A percentile compares a stretch with the other conserved stretches of the same genome.
These are phyloP conservation scores for Penstemon eatonii DNA, from an alignment of 257 asterid species.

Conservation along the genomic window DNA sequence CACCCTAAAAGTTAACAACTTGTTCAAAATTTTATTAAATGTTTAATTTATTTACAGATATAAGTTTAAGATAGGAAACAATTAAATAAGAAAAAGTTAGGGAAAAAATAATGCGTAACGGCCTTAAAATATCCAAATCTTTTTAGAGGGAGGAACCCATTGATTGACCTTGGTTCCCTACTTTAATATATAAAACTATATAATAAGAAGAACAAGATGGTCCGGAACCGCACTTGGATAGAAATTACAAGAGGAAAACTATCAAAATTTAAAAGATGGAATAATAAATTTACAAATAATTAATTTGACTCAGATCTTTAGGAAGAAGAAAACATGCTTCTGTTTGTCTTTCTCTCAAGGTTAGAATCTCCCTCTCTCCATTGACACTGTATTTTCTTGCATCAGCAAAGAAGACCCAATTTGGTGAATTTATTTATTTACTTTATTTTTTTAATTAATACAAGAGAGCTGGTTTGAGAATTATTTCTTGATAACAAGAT, in stretches of 20 bases:
- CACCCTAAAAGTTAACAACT: conserved; percentile 52
- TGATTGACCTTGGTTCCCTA: conserved; percentile 77
- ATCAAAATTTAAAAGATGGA: conserved; percentile 54
- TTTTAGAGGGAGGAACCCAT: conserved; percentile 45
- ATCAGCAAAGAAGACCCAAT: conserved; percentile 58
- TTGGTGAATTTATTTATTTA: conserved; percentile 1
- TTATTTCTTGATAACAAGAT: too few species aligned
- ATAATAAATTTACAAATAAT: conserved; percentile 23
- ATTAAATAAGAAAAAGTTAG: neutral
- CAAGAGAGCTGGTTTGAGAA: too few species aligned
- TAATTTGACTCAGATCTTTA: conserved; percentile 70
- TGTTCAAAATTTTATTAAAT: conserved; percentile 24
- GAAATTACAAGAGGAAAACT: conserved; percentile 69
- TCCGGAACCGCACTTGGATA: conserved; percentile 43
- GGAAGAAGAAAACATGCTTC: conserved; percentile 60
- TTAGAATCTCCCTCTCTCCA: conserved; percentile 57
- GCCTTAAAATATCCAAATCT: conserved; percentile 30
- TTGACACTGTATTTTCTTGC: conserved; percentile 60
- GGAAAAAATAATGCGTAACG: neutral
- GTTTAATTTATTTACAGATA: neutral
- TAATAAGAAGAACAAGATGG: neutral
- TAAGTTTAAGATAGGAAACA: neutral
- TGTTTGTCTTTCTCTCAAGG: conserved; percentile 70
- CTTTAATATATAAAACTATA: conserved; percentile 1
- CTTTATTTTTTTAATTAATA: neutral